Evolutionary conservation across 2,329 filamentous ascomycete genomes (phyloP), one percentile per base, ranked within the genome.

Genomic region (Chrysoporthe deuterocubensis): DNA sequence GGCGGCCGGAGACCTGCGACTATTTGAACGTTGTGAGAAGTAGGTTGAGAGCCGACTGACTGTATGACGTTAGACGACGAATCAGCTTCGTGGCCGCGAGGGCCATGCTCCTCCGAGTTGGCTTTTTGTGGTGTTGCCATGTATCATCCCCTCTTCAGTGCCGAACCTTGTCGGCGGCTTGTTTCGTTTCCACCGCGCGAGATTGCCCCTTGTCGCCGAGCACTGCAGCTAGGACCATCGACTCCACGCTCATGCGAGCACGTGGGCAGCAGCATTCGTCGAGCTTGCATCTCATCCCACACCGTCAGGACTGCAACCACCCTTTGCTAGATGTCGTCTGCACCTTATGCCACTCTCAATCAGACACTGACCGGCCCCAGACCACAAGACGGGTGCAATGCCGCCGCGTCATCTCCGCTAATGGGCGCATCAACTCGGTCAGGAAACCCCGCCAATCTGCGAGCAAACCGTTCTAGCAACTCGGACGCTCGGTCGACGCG

Each of bases 201-300:
- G 4, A 26, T 57, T 26, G 14, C 54, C 54, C 26, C 26, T 26
- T 26, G 26, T 26, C 26, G 42, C 37, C 34, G 11, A 46, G 32
- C 52, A 57, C 52, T 57, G 13, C 16, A n/a, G 34, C 54, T 18
- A 40, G 40, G 32, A 57, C 18, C 21, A 48, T 44, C 43, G 44
- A 52, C 26, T 48, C 37, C 62, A 57, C 46, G 50, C 13, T 64
- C 26, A 37, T 32, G 37, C 44, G 48, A 21, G 62, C 62, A 64
- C 63, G 63, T 65, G 63, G 63, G 63, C 32, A 4, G 54, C 59
- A 59, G 63, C 43, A 65, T 65, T 65, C 63, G 63, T 42, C 62
- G 4, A 14, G 40, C 50, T 16, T 13, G 34, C 37, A 32, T 34
- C n/a, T 44, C 42, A 21, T 3, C 16, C 50, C 50, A 34, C 32